A percentile compares a stretch with the other conserved stretches of the same genome.
phyloP scores from a whole-genome alignment of 768 basidiomycete genomes.

The Fomitopsis serialis region DNA sequence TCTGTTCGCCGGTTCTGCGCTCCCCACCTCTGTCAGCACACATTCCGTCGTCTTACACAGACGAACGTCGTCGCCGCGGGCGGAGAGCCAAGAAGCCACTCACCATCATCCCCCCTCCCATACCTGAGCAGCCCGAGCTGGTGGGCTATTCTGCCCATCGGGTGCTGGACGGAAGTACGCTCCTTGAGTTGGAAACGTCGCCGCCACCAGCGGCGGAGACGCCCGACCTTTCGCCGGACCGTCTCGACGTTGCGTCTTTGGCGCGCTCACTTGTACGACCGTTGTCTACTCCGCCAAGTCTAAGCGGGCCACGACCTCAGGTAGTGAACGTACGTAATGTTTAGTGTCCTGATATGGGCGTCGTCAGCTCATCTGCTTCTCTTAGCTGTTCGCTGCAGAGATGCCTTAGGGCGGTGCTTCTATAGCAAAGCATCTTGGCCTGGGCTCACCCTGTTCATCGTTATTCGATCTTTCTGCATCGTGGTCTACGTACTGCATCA shows the following conservation, averaged over 20 bases:
- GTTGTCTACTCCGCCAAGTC: constrained; percentile 20
- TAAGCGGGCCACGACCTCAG: neutral
- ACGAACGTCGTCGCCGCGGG: neutral
- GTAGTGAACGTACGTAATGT: constrained; percentile 10
- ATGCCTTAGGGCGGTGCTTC: constrained; percentile 18
- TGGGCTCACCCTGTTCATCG: neutral
- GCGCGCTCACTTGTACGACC: constrained; percentile 14
- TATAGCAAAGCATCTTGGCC: too few species aligned
- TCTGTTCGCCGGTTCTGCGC: neutral
- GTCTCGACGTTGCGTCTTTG: neutral
- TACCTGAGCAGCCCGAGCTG: neutral
- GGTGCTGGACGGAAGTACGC: constrained; percentile 16
- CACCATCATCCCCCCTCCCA: neutral
- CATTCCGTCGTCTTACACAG: neutral
- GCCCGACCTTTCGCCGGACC: neutral
- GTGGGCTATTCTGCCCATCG: constrained; percentile 6
- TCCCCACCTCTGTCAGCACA: constrained; percentile 5
- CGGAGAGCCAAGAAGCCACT: neutral
- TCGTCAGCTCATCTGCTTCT: neutral
- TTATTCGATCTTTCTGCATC: neutral
- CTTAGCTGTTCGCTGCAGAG: constrained; percentile 21
- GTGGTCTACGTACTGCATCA: too few species aligned
- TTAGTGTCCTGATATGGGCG: neutral
- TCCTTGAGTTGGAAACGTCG: constrained; percentile 6
- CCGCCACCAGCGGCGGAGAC: neutral